Base-by-base conservation (phyloP, 2,329 filamentous ascomycete species). In the Diaporthe caulivora region DNA sequence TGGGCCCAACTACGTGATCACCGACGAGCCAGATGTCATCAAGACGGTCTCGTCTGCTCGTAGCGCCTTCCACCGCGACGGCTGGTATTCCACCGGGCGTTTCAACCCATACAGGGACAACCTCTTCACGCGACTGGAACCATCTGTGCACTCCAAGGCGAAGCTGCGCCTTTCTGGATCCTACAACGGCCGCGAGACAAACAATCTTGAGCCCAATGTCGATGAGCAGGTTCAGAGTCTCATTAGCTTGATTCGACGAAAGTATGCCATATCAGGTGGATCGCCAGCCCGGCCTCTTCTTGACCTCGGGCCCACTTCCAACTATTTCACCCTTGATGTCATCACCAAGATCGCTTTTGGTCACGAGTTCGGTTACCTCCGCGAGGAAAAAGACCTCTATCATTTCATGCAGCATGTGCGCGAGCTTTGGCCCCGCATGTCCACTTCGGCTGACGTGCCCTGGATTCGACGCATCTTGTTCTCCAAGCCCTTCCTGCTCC, bases 261-360 rank as follows among this genome's bases (percentile, higher is more conserved):
- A 34, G 42, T 72, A 65, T 55, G 57, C 47, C 26, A 3, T 51
- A 51, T 21, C 53, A 13, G n/a, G 42, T 0, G 26, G 26, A 21
- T 18, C 18, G 9, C 13, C 18, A 1, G 26, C 70, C 17, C 40
- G 34, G 5, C 57, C 87, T 68, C 76, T 82, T n/a, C 80, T 87
- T 77, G 85, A 88, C 74, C 76, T 88, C 55, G 83, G 82, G 18
- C 78, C 78, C 18, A 84, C 84, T 54, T 82, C 84, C 11, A 83
- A 86, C 49, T 87, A 82, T 79, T 84, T 87, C 71, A 86, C 86
- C 1, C 78, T 88, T 2, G 87, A 88, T 73, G 84, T 87, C 21
- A 86, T 88, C 70, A 85, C 83, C 51, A 81, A 82, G 42, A 75
- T 88, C 13, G 84, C 84, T 1, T 83, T 87, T 40, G 86, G 86